Evolutionary conservation across 768 basidiomycete genomes (phyloP).

Genomic region (Lentinus brumalis): DNA sequence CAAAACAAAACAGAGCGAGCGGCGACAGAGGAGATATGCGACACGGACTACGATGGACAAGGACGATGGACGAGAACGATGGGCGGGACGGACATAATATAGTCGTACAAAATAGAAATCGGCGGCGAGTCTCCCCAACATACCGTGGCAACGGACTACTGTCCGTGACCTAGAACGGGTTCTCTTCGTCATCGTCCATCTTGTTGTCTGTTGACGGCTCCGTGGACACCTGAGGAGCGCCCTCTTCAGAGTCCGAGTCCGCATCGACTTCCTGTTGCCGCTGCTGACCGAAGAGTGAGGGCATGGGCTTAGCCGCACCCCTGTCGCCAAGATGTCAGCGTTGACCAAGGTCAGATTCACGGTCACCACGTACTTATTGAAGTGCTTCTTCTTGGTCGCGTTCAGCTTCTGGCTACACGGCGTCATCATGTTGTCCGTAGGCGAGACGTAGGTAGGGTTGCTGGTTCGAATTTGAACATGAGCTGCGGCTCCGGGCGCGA

Average conservation of each 20-base stretch:
- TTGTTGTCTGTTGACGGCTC: conserved; percentile 33
- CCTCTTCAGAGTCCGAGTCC: conserved; percentile 32
- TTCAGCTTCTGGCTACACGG: conserved; percentile 91
- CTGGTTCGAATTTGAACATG: conserved; percentile 40
- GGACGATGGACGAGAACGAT: not conserved
- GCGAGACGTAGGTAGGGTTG: conserved; percentile 88
- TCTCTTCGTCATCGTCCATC: conserved; percentile 55
- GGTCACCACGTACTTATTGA: conserved; percentile 65
- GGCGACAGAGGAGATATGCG: conserved; percentile 14
- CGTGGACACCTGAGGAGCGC: conserved; percentile 33
- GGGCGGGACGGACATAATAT: not conserved
- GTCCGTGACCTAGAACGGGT: conserved; percentile 56
- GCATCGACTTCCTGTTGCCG: conserved; percentile 25
- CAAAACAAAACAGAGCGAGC: conserved; percentile 22
- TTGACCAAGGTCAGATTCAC: conserved; percentile 6
- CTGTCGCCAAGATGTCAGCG: conserved; percentile 34
- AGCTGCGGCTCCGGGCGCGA: conserved; percentile 12
- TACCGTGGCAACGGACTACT: not conserved
- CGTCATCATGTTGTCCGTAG: conserved; percentile 94
- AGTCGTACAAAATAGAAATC: conserved; percentile 16
- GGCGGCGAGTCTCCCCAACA: conserved; percentile 4
- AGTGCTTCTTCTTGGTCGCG: conserved; percentile 92
- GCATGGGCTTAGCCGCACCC: conserved; percentile 55
- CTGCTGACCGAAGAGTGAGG: conserved; percentile 57
- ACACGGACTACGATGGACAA: not conserved